Conservation (phyloP, 1,284 basidiomycete species). For the Malassezia globosa region DNA sequence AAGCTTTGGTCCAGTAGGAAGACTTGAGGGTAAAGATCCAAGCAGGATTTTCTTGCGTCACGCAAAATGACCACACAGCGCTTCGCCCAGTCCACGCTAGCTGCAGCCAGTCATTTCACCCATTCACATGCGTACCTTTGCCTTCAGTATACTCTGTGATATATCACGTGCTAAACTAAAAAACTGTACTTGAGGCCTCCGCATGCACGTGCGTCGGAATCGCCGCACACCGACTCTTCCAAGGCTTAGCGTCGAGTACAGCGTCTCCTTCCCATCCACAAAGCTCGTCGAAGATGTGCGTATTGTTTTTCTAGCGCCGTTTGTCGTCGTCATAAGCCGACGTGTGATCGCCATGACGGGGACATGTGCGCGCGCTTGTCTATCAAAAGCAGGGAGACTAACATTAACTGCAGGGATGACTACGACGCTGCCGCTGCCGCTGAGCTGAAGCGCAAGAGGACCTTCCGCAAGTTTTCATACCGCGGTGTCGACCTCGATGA, state of each 20-base stretch:
- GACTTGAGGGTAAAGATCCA: slow-evolving; percentile 56
- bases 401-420: slow-evolving; percentile 31
- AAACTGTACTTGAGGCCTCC: slow-evolving; percentile 11
- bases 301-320: no score
- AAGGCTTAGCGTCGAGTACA: background rate
- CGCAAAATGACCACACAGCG: background rate
- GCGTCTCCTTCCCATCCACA: slow-evolving; percentile 1
- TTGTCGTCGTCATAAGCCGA: no score
- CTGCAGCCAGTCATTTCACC: no score
- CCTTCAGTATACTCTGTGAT: background rate
- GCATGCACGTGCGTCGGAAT: background rate
- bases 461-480: slow-evolving; percentile 98
- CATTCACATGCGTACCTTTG: no score
- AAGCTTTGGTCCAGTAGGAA: slow-evolving; percentile 54
- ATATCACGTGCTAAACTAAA: slow-evolving; percentile 7
- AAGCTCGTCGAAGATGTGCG: slow-evolving; percentile 15
- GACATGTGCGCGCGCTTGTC: background rate
- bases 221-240: background rate
- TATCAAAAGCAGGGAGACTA: background rate
- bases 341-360: background rate
- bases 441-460: slow-evolving; percentile 64
- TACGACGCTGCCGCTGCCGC: slow-evolving; percentile 48
- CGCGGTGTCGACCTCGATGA: slow-evolving; percentile 79
- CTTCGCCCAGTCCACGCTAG: background rate
- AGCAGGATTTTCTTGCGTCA: background rate